These are phyloP conservation scores for Massariosphaeria phaeospora DNA, from an alignment of 495 filamentous ascomycete species.

Conservation along the genomic window DNA sequence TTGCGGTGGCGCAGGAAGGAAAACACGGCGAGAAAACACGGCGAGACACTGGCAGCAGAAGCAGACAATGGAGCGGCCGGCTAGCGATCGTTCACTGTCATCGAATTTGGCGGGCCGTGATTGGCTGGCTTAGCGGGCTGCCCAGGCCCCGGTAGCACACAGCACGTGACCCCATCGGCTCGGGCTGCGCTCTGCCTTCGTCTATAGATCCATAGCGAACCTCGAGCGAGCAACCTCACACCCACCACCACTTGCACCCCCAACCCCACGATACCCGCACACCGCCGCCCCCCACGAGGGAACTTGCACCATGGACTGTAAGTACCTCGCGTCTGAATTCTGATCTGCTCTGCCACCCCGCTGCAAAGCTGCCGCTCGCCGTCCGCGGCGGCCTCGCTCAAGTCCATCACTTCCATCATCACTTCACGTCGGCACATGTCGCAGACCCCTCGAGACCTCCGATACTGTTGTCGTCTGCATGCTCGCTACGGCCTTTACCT, in stretches of 20 bases:
- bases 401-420: conserved; percentile 33
- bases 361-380: conserved; percentile 3
- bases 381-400: conserved; percentile 8
- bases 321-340: conserved; percentile 19
- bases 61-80: no score
- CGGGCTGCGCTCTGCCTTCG: background rate
- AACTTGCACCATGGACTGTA: conserved; percentile 39
- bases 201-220: background rate
- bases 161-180: no score
- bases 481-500: background rate
- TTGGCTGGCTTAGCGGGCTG: background rate
- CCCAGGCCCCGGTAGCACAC: no score
- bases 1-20: no score
- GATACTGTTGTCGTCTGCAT: background rate
- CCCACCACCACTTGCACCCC: conserved; percentile 4
- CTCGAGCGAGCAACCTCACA: conserved; percentile 12
- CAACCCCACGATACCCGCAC: conserved; percentile 8
- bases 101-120: background rate
- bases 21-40: no score
- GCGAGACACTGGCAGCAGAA: no score
- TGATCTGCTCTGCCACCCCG: conserved; percentile 1
- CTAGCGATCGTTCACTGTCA: background rate
- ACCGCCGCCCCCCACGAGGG: conserved; percentile 25
- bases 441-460: conserved; percentile 1
- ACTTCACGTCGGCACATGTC: conserved; percentile 17